Conservation (phyloP, 441 rosid species). For the Aquilaria agallochum region DNA sequence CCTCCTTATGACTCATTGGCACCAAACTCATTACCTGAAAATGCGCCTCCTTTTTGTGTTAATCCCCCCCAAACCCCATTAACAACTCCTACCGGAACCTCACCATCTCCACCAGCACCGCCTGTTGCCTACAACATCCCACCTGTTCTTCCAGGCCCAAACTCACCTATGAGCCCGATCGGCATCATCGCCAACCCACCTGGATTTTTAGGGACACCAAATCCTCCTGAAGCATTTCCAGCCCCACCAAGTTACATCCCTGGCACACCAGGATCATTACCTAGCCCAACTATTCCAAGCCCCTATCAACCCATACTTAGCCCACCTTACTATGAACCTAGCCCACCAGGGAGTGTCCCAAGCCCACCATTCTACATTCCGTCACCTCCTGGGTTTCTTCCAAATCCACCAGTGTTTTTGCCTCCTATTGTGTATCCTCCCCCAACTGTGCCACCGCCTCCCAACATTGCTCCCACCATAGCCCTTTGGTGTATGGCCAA, state of each 20-base stretch:
- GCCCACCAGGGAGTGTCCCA: constrained; percentile 22
- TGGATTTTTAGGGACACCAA: neutral
- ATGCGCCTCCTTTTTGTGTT: constrained; percentile 59
- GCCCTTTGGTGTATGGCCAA: constrained; percentile 93
- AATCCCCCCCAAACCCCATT: constrained; percentile 50
- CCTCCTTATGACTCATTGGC: constrained; percentile 61
- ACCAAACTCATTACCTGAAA: constrained; percentile 44
- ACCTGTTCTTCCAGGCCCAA: constrained; percentile 33
- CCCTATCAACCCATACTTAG: constrained; percentile 18
- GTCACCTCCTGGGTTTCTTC: constrained; percentile 29
- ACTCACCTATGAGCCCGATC: constrained; percentile 46
- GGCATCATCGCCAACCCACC: constrained; percentile 31
- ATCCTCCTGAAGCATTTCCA: constrained; percentile 1
- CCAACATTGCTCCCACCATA: constrained; percentile 24
- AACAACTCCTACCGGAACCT: constrained; percentile 16
- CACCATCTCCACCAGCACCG: constrained; percentile 16
- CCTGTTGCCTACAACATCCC: constrained; percentile 15
- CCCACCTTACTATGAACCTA: constrained; percentile 21
- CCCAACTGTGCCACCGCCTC: constrained; percentile 48
- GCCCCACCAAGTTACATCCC: constrained; percentile 15
- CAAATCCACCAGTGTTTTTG: constrained; percentile 43
- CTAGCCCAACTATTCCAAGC: constrained; percentile 8
- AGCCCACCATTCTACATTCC: constrained; percentile 47
- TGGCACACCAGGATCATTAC: neutral
- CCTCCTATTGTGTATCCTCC: constrained; percentile 85